Evolutionary conservation across 768 basidiomycete species (phyloP).

Genomic region (Floccularia luteovirens): DNA sequence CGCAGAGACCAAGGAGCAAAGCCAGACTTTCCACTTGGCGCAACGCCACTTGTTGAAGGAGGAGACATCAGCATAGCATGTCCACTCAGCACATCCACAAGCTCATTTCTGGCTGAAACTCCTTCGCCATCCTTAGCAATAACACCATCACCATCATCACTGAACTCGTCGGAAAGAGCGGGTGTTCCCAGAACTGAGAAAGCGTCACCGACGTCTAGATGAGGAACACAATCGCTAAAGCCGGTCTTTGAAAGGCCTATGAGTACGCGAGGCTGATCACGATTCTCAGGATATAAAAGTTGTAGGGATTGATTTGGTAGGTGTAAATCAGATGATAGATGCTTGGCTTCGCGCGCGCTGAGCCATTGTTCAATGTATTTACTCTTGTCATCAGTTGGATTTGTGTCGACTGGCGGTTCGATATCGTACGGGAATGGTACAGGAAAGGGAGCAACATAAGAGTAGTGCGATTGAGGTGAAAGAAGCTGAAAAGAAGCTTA

Average conservation of each 20-base stretch:
- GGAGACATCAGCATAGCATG: slow-evolving; percentile 59
- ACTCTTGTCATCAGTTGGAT: slow-evolving; percentile 41
- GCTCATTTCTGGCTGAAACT: slow-evolving; percentile 50
- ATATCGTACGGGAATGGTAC: slow-evolving; percentile 79
- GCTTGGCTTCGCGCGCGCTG: slow-evolving; percentile 49
- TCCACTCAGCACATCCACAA: slow-evolving; percentile 79
- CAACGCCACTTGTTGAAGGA: slow-evolving; percentile 8
- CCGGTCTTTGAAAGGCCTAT: slow-evolving; percentile 67
- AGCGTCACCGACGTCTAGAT: slow-evolving; percentile 83
- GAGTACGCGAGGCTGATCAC: slow-evolving; percentile 50
- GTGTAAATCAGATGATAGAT: slow-evolving; percentile 14
- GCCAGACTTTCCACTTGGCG: slow-evolving; percentile 8
- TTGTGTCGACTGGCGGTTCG: slow-evolving; percentile 40
- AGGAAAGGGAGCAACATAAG: slow-evolving; percentile 80
- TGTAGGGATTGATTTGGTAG: slow-evolving; percentile 26
- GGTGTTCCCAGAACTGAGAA: slow-evolving; percentile 60
- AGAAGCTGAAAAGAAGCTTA: slow-evolving; percentile 29
- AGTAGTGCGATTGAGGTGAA: slow-evolving; percentile 54
- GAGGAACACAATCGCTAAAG: slow-evolving; percentile 71
- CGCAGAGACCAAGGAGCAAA: slow-evolving; percentile 84
- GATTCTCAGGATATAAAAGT: slow-evolving; percentile 40
- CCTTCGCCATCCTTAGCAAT: slow-evolving; percentile 25
- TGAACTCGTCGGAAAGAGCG: slow-evolving; percentile 33
- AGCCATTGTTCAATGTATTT: slow-evolving; percentile 77
- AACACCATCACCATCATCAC: slow-evolving; percentile 21